phyloP scores from a whole-genome alignment of 2,329 filamentous ascomycete species.

The Phialophora expanda region DNA sequence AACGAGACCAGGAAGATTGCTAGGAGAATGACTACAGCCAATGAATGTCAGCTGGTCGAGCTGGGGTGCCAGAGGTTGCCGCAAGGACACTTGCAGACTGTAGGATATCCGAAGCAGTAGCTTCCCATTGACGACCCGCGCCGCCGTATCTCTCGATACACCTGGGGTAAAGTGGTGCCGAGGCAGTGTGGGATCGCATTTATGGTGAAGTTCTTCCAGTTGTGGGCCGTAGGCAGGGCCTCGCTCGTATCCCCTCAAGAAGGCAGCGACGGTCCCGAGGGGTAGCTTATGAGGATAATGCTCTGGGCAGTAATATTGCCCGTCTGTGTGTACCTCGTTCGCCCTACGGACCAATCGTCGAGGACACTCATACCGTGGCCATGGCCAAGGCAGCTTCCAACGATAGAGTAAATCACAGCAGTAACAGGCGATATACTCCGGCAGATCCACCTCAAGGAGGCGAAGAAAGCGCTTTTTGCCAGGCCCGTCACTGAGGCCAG shows the following conservation, averaged over 20 bases:
- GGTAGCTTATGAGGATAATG: not conserved
- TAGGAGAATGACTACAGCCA: conserved; percentile 9
- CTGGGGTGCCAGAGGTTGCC: conserved; percentile 1
- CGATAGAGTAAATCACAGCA: conserved; percentile 20
- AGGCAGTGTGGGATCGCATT: conserved; percentile 2
- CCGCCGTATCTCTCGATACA: conserved; percentile 14
- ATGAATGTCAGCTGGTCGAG: conserved; percentile 8
- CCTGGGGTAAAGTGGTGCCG: not conserved
- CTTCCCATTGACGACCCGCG: conserved; percentile 16
- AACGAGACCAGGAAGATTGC: conserved; percentile 15
- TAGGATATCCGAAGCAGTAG: conserved; percentile 15
- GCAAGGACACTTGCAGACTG: conserved; percentile 13
- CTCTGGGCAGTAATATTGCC: conserved; percentile 1
- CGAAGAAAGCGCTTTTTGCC: conserved; percentile 19
- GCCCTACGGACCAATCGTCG: not conserved
- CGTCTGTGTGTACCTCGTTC: not conserved
- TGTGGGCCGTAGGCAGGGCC: conserved; percentile 25
- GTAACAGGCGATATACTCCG: conserved; percentile 20
- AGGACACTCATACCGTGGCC: conserved; percentile 5
- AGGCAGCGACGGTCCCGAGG: conserved; percentile 14
- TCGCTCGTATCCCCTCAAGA: conserved; percentile 21
- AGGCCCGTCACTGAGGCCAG: conserved; percentile 7
- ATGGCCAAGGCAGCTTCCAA: not conserved
- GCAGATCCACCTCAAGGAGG: conserved; percentile 24
- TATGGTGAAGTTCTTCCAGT: conserved; percentile 16